phyloP scores from a whole-genome alignment of 495 filamentous ascomycete species.

The Sporormia fimetaria region DNA sequence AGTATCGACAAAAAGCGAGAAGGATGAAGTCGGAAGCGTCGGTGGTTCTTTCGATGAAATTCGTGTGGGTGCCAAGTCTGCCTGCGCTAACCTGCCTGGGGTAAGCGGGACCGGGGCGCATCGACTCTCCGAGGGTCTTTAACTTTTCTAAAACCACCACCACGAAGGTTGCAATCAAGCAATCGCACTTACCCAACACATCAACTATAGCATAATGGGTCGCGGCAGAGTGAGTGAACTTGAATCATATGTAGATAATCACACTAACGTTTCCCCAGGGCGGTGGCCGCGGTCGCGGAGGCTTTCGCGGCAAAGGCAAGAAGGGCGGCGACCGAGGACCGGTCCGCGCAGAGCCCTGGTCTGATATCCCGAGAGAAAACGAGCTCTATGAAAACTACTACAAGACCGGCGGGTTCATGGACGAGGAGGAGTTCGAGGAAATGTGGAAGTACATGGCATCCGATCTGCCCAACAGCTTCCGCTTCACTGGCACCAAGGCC shows the following conservation, averaged over 20 bases:
- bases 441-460: constrained; percentile 74
- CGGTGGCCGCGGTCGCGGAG: constrained; percentile 1
- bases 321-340: constrained; percentile 1
- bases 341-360: constrained; percentile 8
- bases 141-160: constrained; percentile 3
- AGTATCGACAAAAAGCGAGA: neutral
- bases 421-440: constrained; percentile 56
- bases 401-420: constrained; percentile 57
- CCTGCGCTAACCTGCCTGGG: too few relatives aligned
- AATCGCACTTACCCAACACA: too few relatives aligned
- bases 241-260: neutral
- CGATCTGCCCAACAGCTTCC: constrained; percentile 90
- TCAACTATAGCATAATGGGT: too few relatives aligned
- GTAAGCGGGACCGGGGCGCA: too few relatives aligned
- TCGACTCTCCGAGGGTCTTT: neutral
- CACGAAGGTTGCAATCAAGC: neutral
- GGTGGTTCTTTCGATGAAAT: neutral
- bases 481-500: constrained; percentile 52
- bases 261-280: too few relatives aligned
- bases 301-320: constrained; percentile 2
- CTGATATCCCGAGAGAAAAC: constrained; percentile 57
- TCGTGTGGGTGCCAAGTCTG: constrained; percentile 1
- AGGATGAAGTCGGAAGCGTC: neutral
- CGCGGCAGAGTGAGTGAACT: neutral
- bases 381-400: constrained; percentile 74